Base-by-base conservation (phyloP, 1,284 basidiomycete genomes). In the Moniliophthora roreri region DNA sequence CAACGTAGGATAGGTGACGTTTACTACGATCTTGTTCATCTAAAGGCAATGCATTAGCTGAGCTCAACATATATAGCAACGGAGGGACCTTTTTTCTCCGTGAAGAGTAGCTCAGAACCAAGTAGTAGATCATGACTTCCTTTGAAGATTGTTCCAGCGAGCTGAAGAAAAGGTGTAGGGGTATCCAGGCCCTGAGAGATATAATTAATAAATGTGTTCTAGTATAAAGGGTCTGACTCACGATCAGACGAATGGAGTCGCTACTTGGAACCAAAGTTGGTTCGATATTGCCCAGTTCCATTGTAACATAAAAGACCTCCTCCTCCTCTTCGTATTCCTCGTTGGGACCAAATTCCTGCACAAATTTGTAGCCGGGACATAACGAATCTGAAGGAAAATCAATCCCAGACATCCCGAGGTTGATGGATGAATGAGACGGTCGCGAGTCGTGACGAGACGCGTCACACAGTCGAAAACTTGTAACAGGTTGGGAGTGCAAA, bases 31-130 rank as follows among this genome's bases (percentile, higher is more conserved):
- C 78, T 16, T 67, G 59, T 8, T 69, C 68, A 52, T 75, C 80
- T 77, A 56, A 5, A 39, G 7, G 24, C 34, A 48, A 54, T 35
- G 8, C 48, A 34, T 50, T n/a, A 11, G 23, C 36, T 48, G 35
- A 28, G 36, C 40, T 20, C 20, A 28, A 24, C 23, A 37, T 23
- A 13, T 20, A 48, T 53, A 46, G 40, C 23, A 13, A 13, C 10
- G 21, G 3, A 42, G 60, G 24, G 55, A 84, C 84, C 78, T 74
- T 81, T 81, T 38, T 71, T 75, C 48, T 89, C 85, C 1, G 80
- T 79, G 66, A 91, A 89, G 23, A 91, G 64, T 18, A 91, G 68
- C 60, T 91, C 89, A 0, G 85, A 87, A 1, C 89, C 89, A 3
- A 91, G 67, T 5, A 91, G 71, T 10, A 71, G 65, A 54, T 85